Evolutionary conservation across 352 stramenopile species (phyloP), one percentile per base, ranked within the genome.

Genomic region (Pythium biforme): DNA sequence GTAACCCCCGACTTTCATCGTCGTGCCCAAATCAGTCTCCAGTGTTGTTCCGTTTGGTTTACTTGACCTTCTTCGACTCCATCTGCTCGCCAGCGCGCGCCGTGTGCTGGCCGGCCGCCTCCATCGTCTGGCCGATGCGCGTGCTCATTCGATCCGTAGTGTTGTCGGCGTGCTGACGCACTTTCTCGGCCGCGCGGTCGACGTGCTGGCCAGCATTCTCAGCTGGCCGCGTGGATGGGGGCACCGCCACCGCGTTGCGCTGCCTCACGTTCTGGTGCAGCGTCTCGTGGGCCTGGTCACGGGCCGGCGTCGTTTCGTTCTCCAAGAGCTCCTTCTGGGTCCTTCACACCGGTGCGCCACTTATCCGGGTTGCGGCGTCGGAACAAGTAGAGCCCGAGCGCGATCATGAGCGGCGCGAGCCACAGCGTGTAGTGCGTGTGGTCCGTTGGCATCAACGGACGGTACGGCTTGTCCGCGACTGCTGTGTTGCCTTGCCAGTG

Each of bases 311-410:
- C 41, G 86, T 66, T 51, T 84, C 77, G 37, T 68, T 73, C 46
- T 74, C 72, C 46, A 92, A 39, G 26, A 70, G 72, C 34, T 73
- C 67, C 27, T 77, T 72, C 50, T 86, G 89, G 68, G 52, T 73
- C 79, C 53, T 83, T 72, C 66, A 89, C 73, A 33, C 73, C 64
- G 0, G 75, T 73, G 2, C 79, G 77, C 80, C 80, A 92, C 51
- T 81, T 78, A 49, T 90, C 83, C 29, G 83, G 80, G 64, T 90
- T 86, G 25, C 74, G 80, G 26, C 80, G 80, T 43, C 80, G 83
- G 22, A 86, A 45, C 53, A 86, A 56, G 31, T 72, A 64, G 25
- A 77, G 23, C 23, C 79, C 23, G 1, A 87, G 25, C 11, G 79
- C 7, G 0, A 72, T 19, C 19, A 88, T 37, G 20, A 89, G 49